Evolutionary conservation across 805 yeast species (phyloP), one percentile per base, ranked within the genome.

Genomic region (Suhomyces prunicola): DNA sequence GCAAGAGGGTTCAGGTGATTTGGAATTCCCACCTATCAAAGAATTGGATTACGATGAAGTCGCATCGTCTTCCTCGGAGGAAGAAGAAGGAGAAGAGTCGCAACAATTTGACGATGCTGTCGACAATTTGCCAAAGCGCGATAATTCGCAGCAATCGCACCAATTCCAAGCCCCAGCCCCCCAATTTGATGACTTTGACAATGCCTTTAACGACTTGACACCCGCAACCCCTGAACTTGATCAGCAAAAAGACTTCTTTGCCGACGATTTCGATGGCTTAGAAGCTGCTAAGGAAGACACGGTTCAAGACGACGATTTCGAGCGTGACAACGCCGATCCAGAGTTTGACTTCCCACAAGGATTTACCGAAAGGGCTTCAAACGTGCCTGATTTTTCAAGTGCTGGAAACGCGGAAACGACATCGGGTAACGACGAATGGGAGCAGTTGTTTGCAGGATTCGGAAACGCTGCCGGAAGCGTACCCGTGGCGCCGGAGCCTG

Each of bases 361-460:
- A 9, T 72, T 72, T 53, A 69, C 72, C n/a, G 60, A 47, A 36
- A 47, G 46, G 15, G 52, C 29, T 7, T 52, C 55, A 4, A 54
- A 56, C 12, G 55, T 50, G 8, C 55, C 63, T 2, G 58, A 57
- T 19, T 63, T 61, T 41, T 48, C 53, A 31, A 55, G 54, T 23
- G 55, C 57, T 22, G 31, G 44, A 5, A 41, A 52, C 3, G 50
- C 55, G 6, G 39, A 42, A 1, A 52, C 47, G 8, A 51, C 55
- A 4, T 52, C 61, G 13, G 54, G 72, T 29, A 80, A 77, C 50
- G 96, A 90, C 62, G 97, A 91, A 67, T 91, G 97, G 97, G 97
- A 91, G 63, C 92, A 90, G 71, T 79, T 91, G 24, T 91, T 91
- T 73, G 93, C 96, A 3, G 96, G 96, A 0, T 88, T 89, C 66